Conservation (phyloP, 2,329 filamentous ascomycete species). For the Aureobasidium sp. region DNA sequence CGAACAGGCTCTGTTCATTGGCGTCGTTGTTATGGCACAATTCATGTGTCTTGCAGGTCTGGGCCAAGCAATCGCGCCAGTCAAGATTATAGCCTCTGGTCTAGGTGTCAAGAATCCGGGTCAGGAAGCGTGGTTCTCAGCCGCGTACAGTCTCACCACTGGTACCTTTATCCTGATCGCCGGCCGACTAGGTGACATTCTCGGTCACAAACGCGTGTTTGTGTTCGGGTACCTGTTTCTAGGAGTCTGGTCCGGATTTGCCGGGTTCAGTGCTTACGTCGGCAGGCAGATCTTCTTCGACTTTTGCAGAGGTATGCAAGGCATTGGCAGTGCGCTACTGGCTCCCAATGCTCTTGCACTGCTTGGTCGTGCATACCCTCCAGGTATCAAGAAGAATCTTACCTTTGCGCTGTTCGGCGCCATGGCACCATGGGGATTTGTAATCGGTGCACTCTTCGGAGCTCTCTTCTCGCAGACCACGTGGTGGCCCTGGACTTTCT, state of each 20-base stretch:
- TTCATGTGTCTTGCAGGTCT: constrained; percentile 21
- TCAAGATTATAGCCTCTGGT: constrained; percentile 37
- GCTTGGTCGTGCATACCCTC: constrained; percentile 26
- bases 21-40: constrained; percentile 20
- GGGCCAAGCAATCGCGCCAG: constrained; percentile 27
- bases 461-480: constrained; percentile 25
- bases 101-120: constrained; percentile 34
- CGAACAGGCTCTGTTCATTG: constrained; percentile 16
- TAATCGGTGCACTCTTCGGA: constrained; percentile 26
- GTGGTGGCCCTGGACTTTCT: constrained; percentile 34
- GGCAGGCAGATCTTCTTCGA: constrained; percentile 27
- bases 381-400: constrained; percentile 30
- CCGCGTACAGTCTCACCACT: constrained; percentile 34
- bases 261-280: constrained; percentile 30
- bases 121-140: constrained; percentile 35
- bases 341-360: constrained; percentile 31
- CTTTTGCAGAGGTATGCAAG: constrained; percentile 31
- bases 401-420: constrained; percentile 30
- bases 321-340: constrained; percentile 29
- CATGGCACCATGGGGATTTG: constrained; percentile 27
- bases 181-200: constrained; percentile 35
- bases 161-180: constrained; percentile 38
- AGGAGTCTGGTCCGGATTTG: constrained; percentile 31
- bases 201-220: constrained; percentile 35
- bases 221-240: constrained; percentile 32